Evolutionary conservation across 1,284 basidiomycete species (phyloP), one percentile per base, ranked within the genome.

Genomic region (Austroboletus novae-zelandiae): DNA sequence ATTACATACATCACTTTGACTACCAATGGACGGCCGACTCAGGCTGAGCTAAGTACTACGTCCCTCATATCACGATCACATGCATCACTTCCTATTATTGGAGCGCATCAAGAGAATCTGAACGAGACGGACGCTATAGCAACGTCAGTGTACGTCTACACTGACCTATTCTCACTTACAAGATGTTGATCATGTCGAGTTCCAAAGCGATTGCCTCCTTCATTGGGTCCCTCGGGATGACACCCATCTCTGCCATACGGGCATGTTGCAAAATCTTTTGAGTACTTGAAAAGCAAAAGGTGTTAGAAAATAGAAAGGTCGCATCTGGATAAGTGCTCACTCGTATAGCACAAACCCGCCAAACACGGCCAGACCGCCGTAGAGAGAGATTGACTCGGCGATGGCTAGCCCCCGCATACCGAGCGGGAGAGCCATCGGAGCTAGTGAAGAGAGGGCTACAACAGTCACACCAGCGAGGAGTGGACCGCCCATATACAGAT

Each of bases 361-460:
- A 64, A 96, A 95, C 4, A 96, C 87, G 25, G 89, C 93, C 34
- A 95, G 77, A 52, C 92, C 91, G 47, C 91, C 91, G 56, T 91
- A 90, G 2, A 95, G 78, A 25, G 85, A 88, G 50, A 96, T 79
- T 2, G 86, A 74, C 71, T 96, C 93, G 5, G 87, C 77, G 40
- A 89, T 71, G 6, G 88, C 87, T 25, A 95, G 77, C 20, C 84
- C 79, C 51, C 91, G 83, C 54, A 91, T 72, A 47, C 89, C 89
- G 50, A 90, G 79, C 9, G 93, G 93, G 31, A 95, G 79, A 39
- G 88, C 79, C 82, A 96, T 85, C 0, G 93, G 94, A 8, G 94
- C 92, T 36, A 96, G 72, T 36, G 86, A 87, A 60, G 86, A 86
- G 34, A 94, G 78, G 27, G 92, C 90, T 20, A 96, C 90, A 34